Evolutionary conservation across 2,329 filamentous ascomycete genomes (phyloP).

Genomic region (Colletotrichum sp.): DNA sequence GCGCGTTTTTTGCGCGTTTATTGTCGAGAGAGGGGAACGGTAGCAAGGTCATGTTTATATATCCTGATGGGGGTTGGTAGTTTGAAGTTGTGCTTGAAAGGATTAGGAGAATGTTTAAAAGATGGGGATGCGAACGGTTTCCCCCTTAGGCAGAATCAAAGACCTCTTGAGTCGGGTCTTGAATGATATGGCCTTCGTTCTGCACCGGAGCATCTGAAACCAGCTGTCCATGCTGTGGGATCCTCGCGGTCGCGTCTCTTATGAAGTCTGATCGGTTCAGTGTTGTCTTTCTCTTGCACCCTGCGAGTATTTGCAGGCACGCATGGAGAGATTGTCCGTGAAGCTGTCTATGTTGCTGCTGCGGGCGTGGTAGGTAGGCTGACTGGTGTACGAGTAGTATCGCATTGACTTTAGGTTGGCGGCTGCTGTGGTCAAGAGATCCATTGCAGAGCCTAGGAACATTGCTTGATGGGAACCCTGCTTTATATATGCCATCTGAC

Average conservation of each 20-base stretch:
- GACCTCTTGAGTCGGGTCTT: no score
- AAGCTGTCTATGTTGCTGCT: accelerated
- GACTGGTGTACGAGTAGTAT: not conserved
- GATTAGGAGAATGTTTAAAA: no score
- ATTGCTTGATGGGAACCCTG: not conserved
- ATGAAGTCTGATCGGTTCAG: accelerated
- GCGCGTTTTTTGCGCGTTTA: no score
- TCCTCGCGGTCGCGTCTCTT: not conserved
- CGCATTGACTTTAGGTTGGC: not conserved
- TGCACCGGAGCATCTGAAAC: no score
- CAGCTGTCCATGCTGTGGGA: not conserved
- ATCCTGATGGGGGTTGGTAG: no score
- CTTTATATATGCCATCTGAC: not conserved
- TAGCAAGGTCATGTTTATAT: not conserved
- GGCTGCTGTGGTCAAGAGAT: no score
- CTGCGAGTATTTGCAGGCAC: accelerated
- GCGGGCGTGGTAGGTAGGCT: accelerated
- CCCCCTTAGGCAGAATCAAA: no score
- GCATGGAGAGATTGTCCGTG: accelerated
- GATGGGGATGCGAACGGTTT: no score
- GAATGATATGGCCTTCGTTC: no score
- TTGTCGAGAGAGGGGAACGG: not conserved
- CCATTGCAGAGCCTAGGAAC: accelerated
- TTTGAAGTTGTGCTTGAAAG: no score
- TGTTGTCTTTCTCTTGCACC: not conserved